Conservation (phyloP, 805 yeast genomes). For the Saccharomycopsis fibuligera region DNA sequence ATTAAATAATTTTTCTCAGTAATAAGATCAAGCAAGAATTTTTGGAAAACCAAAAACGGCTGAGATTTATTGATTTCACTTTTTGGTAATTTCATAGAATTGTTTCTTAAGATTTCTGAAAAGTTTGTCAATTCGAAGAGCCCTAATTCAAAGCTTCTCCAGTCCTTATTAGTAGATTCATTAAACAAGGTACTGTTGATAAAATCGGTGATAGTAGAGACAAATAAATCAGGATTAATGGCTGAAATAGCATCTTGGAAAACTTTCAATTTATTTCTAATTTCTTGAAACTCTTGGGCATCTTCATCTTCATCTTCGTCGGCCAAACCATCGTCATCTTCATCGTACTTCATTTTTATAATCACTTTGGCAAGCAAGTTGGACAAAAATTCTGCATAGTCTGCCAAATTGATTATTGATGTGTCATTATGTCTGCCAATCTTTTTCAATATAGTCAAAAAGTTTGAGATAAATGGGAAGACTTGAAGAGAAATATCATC, state of each 20-base stretch:
- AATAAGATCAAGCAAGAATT: conserved; percentile 48
- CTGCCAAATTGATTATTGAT: conserved; percentile 28
- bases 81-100: conserved; percentile 65
- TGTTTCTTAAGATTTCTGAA: conserved; percentile 74
- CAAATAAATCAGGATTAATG: conserved; percentile 52
- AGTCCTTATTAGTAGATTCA: conserved; percentile 33
- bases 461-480: conserved; percentile 73
- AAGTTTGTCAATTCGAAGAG: conserved; percentile 72
- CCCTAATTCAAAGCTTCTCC: conserved; percentile 87
- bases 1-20: conserved; percentile 23
- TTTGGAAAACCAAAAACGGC: conserved; percentile 56
- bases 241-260: conserved; percentile 79
- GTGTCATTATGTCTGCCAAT: conserved; percentile 35
- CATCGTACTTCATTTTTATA: conserved; percentile 73
- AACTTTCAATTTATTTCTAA: conserved; percentile 63
- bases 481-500: conserved; percentile 85
- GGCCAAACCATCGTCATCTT: conserved; percentile 50
- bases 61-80: conserved; percentile 57
- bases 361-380: conserved; percentile 64
- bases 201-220: conserved; percentile 54
- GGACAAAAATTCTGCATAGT: conserved; percentile 46
- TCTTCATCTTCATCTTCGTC: conserved; percentile 65
- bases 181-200: conserved; percentile 44
- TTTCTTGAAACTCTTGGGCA: conserved; percentile 71
- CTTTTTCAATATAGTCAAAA: conserved; percentile 63